Evolutionary conservation across 208 protist genomes (phyloP), one percentile per base, ranked within the genome.

Genomic region (Crithidia expoeki): DNA sequence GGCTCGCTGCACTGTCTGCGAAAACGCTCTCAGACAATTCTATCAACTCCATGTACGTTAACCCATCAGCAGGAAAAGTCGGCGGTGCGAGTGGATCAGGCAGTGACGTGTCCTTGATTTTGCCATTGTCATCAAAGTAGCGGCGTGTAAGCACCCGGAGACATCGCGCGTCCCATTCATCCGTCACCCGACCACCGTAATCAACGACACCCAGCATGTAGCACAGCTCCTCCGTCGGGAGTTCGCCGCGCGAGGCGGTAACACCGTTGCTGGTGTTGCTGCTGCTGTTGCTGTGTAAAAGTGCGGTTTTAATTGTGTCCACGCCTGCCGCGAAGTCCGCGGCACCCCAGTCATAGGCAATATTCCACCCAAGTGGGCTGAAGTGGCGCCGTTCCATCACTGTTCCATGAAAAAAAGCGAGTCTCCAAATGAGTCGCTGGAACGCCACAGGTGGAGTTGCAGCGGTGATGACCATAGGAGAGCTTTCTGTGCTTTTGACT

Each of bases 161-260:
- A 27, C 85, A 89, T 19, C 93, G 83, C 12, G 78, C 74, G 72
- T 98, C 94, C 72, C 92, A 86, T 67, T 95, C 86, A 68, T 98
- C 94, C 12, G 97, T 98, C 11, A 98, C 94, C 19, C 95, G 82
- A 14, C 97, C 97, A 55, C 96, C 94, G 72, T 98, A 98, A 84
- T 98, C 93, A 49, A 98, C 97, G 49, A 94, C 84, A 70, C 91
- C 94, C 36, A 94, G 83, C 84, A 98, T 93, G 78, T 95, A 98
- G 33, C 64, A 69, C 42, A 98, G 71, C 64, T 93, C 95, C 72
- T 74, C 71, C 65, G 84, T 97, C 40, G 94, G 93, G 16, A 91
- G 51, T n/a, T n/a, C n/a, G n/a, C n/a, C n/a, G n/a, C n/a, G n/a
- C n/a, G n/a, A n/a, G n/a, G n/a, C n/a, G n/a, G n/a, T n/a, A n/a